These are phyloP conservation scores for Ricinus communis DNA, from an alignment of 345 rosid genomes.

Conservation along the genomic window DNA sequence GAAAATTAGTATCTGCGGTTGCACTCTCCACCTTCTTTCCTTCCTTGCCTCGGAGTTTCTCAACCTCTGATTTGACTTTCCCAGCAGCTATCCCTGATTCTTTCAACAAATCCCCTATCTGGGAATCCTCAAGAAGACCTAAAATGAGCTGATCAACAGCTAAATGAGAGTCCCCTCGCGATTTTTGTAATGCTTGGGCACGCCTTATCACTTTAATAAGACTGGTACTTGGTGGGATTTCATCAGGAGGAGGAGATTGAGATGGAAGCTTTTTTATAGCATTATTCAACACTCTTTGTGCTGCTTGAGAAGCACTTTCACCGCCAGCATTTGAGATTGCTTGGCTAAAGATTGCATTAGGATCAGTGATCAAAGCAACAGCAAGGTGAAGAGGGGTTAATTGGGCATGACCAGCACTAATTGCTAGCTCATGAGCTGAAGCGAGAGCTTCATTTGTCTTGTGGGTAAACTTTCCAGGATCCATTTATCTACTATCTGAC, in stretches of 20 bases:
- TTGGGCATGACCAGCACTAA: constrained; percentile 69
- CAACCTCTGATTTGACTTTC: constrained; percentile 66
- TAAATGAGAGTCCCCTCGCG: constrained; percentile 63
- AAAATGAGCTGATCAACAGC: constrained; percentile 78
- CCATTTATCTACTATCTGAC: constrained; percentile 38
- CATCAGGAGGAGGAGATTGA: constrained; percentile 77
- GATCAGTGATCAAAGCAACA: constrained; percentile 63
- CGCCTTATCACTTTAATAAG: constrained; percentile 67
- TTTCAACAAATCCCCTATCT: constrained; percentile 58
- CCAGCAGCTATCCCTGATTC: constrained; percentile 63
- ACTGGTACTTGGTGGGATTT: constrained; percentile 67
- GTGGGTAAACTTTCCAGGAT: constrained; percentile 89
- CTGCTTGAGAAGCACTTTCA: constrained; percentile 57
- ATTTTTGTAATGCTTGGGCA: constrained; percentile 72
- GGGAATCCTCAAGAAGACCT: constrained; percentile 88
- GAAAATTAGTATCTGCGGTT: constrained; percentile 68
- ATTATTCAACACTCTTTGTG: constrained; percentile 62
- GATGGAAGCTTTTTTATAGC: constrained; percentile 77
- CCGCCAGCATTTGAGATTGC: constrained; percentile 58
- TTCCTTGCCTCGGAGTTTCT: constrained; percentile 85
- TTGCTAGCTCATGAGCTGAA: constrained; percentile 63
- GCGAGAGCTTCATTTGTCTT: constrained; percentile 81
- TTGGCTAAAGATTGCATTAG: constrained; percentile 64
- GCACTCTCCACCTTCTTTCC: constrained; percentile 92
- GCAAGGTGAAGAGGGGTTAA: constrained; percentile 86